Conservation (phyloP, 2,329 filamentous ascomycete genomes). For the Purpureocillium takamizusanense region DNA sequence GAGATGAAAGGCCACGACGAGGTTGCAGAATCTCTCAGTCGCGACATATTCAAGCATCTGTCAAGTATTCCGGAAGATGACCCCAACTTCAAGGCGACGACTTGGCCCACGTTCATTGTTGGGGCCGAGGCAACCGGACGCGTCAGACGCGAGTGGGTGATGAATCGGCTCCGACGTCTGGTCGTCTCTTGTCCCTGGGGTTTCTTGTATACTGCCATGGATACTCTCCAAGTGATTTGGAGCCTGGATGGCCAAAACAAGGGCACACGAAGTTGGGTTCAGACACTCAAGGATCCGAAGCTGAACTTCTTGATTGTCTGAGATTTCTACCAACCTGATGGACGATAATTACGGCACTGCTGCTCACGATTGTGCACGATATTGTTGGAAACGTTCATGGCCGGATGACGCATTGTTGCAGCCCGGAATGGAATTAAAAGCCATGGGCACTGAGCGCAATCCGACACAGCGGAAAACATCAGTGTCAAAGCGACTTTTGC, state of each 20-base stretch:
- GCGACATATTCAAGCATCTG: conserved; percentile 37
- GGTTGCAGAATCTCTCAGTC: conserved; percentile 24
- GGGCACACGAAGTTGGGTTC: conserved; percentile 29
- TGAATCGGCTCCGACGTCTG: conserved; percentile 31
- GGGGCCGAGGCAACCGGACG: conserved; percentile 39
- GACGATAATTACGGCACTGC: too few species aligned
- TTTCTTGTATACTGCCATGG: conserved; percentile 36
- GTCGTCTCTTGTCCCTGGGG: conserved; percentile 37
- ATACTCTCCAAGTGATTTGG: conserved; percentile 36
- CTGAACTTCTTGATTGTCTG: conserved; percentile 35
- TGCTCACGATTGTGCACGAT: too few species aligned
- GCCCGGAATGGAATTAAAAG: too few species aligned
- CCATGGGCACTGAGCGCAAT: too few species aligned
- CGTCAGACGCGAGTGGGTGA: conserved; percentile 36
- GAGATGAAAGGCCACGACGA: conserved; percentile 16
- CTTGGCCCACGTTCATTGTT: conserved; percentile 48
- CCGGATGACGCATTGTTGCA: too few species aligned
- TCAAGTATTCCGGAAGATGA: conserved; percentile 38
- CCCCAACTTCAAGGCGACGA: conserved; percentile 44
- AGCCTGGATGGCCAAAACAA: conserved; percentile 21
- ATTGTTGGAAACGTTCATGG: too few species aligned
- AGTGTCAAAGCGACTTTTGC: too few species aligned
- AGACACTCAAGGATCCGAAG: conserved; percentile 29
- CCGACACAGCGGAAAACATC: too few species aligned
- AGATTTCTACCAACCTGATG: conserved; percentile 5